These are phyloP conservation scores for Cicer cuneatum DNA, from an alignment of 306 rosid species.

Conservation along the genomic window DNA sequence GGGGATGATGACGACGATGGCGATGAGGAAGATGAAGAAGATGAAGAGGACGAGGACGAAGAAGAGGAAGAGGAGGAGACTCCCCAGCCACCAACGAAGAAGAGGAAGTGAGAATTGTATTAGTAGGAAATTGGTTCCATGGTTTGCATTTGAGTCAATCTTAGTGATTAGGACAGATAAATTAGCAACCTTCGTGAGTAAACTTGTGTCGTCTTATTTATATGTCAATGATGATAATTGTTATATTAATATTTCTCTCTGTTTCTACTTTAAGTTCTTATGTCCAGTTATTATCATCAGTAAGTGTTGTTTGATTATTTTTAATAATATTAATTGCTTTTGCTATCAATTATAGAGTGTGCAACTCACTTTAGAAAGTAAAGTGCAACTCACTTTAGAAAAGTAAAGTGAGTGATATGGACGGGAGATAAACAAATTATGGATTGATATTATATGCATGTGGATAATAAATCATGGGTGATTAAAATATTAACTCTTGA, in stretches of 20 bases:
- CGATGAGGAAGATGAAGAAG: not conserved
- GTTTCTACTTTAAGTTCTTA: conserved; percentile 15
- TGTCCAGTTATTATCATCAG: conserved; percentile 5
- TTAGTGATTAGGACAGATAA: conserved; percentile 51
- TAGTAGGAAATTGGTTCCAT: conserved; percentile 34
- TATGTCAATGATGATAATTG: conserved; percentile 37
- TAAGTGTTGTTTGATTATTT: not conserved
- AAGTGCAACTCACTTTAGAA: not conserved
- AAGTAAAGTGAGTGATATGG: too few species aligned
- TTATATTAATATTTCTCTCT: conserved; percentile 43
- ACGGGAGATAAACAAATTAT: too few species aligned
- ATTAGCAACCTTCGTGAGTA: conserved; percentile 41
- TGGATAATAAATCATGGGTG: too few species aligned
- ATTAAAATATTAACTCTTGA: too few species aligned
- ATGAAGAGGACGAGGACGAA: conserved; percentile 32
- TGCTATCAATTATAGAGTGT: too few species aligned
- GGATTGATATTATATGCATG: too few species aligned
- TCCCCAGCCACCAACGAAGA: conserved; percentile 57
- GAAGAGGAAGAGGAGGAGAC: conserved; percentile 51
- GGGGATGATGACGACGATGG: conserved; percentile 52
- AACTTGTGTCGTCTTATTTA: conserved; percentile 37
- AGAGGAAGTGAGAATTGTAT: conserved; percentile 53
- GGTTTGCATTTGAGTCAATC: conserved; percentile 37
- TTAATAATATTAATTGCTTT: not conserved
- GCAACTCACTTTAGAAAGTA: not conserved